Percentiles rank a stretch among this genome's conserved stretches.
These are phyloP conservation scores for Sclerospora graminicola DNA, from an alignment of 352 stramenopile species.

Conservation along the genomic window DNA sequence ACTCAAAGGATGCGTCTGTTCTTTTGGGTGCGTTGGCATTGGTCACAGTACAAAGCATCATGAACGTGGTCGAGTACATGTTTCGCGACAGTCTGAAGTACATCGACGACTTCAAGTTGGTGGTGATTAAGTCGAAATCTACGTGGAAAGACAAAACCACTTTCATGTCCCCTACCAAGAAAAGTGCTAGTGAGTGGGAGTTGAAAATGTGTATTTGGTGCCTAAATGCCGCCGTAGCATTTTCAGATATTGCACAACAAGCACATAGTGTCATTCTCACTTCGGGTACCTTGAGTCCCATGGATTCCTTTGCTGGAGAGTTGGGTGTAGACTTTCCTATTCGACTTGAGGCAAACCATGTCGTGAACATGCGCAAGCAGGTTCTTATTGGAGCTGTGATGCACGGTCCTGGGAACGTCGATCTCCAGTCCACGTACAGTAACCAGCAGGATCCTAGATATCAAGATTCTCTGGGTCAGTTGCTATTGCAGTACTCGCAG, in stretches of 20 bases:
- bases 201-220: slow-evolving; percentile 84
- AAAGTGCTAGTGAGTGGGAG: slow-evolving; percentile 29
- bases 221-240: slow-evolving; percentile 73
- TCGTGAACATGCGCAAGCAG: slow-evolving; percentile 82
- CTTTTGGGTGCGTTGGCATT: slow-evolving; percentile 45
- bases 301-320: slow-evolving; percentile 83
- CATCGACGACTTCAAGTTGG: slow-evolving; percentile 74
- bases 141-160: slow-evolving; percentile 14
- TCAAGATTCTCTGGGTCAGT: slow-evolving; percentile 71
- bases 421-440: slow-evolving; percentile 67
- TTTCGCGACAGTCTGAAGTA: slow-evolving; percentile 71
- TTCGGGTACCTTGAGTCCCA: slow-evolving; percentile 75
- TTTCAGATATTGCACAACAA: slow-evolving; percentile 60
- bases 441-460: slow-evolving; percentile 77
- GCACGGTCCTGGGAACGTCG: slow-evolving; percentile 48
- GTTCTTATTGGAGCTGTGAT: slow-evolving; percentile 71
- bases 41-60: slow-evolving; percentile 42
- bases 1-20: slow-evolving; percentile 16
- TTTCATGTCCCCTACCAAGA: slow-evolving; percentile 20
- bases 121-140: slow-evolving; percentile 24
- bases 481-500: slow-evolving; percentile 58
- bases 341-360: slow-evolving; percentile 75
- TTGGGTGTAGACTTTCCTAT: slow-evolving; percentile 74
- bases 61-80: slow-evolving; percentile 76
- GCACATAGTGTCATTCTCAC: slow-evolving; percentile 72